Evolutionary conservation across 148 eudicot genomes (phyloP).

Genomic region (Heliamphora exappendiculata): DNA sequence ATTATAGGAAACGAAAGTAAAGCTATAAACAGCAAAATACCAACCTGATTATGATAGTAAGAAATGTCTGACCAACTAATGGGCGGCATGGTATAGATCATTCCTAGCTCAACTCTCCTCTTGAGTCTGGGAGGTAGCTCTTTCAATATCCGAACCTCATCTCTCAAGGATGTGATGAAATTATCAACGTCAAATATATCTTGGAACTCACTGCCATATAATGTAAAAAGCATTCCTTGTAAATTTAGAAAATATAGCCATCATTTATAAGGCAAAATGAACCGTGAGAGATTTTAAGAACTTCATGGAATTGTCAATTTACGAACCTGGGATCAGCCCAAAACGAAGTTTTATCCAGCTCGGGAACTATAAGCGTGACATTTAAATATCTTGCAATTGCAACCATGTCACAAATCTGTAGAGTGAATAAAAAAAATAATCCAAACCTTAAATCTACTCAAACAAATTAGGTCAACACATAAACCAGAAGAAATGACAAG

Average conservation of each 20-base stretch:
- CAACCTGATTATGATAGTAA: slow-evolving; percentile 72
- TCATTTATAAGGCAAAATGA: background rate
- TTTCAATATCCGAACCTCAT: slow-evolving; percentile 79
- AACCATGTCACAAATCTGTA: slow-evolving; percentile 99
- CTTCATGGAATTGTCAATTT: slow-evolving; percentile 18
- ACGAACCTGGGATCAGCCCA: slow-evolving; percentile 99
- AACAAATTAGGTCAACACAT: background rate
- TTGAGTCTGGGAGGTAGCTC: slow-evolving; percentile 81
- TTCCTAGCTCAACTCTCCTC: slow-evolving; percentile 66
- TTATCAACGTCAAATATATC: slow-evolving; percentile 91
- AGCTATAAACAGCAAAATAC: background rate
- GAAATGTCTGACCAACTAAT: slow-evolving; percentile 93
- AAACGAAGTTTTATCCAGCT: slow-evolving; percentile 88
- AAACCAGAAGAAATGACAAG: slow-evolving; percentile 3
- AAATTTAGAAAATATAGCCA: background rate
- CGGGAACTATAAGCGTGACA: slow-evolving; percentile 90
- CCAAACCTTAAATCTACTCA: background rate
- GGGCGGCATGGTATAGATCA: slow-evolving; percentile 69
- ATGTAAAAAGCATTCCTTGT: background rate
- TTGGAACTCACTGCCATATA: slow-evolving; percentile 70
- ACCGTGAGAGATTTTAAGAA: slow-evolving; percentile 2
- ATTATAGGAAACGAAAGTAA: background rate
- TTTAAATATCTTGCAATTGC: slow-evolving; percentile 96
- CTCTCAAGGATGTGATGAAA: slow-evolving; percentile 82
- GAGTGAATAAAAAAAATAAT: background rate